These are phyloP conservation scores for Auxenochlorella pyrenoidosa DNA, from an alignment of 139 green algal genomes.

Conservation along the genomic window DNA sequence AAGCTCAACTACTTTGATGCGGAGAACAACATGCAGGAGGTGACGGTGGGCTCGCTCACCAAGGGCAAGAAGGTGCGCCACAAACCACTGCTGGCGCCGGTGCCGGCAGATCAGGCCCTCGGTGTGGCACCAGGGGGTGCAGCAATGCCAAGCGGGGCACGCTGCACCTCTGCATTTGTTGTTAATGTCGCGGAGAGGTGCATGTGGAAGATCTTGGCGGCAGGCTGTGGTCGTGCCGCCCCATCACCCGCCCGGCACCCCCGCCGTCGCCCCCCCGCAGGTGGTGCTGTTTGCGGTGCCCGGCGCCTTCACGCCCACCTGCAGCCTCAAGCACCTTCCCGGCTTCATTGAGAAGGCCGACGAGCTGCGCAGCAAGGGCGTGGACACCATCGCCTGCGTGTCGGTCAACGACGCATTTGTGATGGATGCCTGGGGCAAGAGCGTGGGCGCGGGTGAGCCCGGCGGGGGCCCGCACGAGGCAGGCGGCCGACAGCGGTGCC, in stretches of 20 bases:
- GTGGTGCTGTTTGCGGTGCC: constrained; percentile 92
- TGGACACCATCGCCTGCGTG: constrained; percentile 95
- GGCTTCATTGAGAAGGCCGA: constrained; percentile 94
- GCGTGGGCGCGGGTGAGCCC: constrained; percentile 51
- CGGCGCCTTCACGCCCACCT: constrained; percentile 94
- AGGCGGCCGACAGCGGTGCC: no score
- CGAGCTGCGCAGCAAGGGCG: constrained; percentile 91
- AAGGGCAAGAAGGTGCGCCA: constrained; percentile 90
- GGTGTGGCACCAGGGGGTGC: no score
- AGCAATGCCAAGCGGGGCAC: no score
- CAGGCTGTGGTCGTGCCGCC: background rate
- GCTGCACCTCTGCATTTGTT: background rate
- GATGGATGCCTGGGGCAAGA: constrained; percentile 96
- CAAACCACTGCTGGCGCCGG: background rate
- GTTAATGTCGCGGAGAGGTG: background rate
- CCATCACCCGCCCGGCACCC: background rate
- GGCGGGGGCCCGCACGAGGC: no score
- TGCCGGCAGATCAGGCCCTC: background rate
- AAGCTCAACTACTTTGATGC: constrained; percentile 91
- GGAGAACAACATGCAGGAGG: constrained; percentile 91
- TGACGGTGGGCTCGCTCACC: constrained; percentile 79
- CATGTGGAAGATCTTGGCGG: no score
- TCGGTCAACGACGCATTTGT: constrained; percentile 98
- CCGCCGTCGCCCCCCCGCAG: constrained; percentile 20
- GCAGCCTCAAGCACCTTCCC: constrained; percentile 91